Evolutionary conservation across 2,329 filamentous ascomycete genomes (phyloP), one percentile per base, ranked within the genome.

Genomic region (Huntiella bhutanensis): DNA sequence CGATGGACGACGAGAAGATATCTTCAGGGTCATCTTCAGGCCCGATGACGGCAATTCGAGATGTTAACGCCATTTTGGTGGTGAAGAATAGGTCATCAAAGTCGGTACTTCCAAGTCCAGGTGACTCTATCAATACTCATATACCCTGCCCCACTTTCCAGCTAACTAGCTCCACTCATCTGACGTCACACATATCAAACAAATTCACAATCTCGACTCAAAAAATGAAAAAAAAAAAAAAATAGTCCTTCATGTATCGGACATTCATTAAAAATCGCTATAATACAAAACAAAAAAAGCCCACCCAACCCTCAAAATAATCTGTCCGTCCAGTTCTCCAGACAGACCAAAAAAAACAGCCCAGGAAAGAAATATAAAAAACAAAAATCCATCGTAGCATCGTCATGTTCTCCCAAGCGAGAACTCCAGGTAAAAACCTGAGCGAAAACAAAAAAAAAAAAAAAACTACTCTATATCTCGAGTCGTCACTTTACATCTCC

Each of bases 1-100:
- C 73, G 1, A 81, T 68, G 0, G 73, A 66, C 2, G 66, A 64
- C 33, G 64, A 62, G 54, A 83, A 68, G 53, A 71, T 69, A 58
- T 80, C 75, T 59, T 80, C 75, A 0, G 75, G 67, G 46, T 60
- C 63, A 41, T 55, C 56, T 47, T 51, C 51, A 3, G 59, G 58
- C 17, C 60, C 62, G n/a, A 54, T 50, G 36, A 58, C 53, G 17
- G 56, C 53, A 45, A 61, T 57, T 44, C 57, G 57, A 33, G 53
- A 56, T 28, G 55, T 60, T 39, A 75, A 63, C 4, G 66, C 60
- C 68, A 73, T 72, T 39, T 40, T 22, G 13, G 15, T 8, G 38
- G 8, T 28, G 22, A 28, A 7, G 22, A 28, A 28, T 0, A 10
- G 22, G 8, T 10, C 3, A 32, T 10, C 3, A 5, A 16, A 8